Evolutionary conservation across 768 basidiomycete genomes (phyloP), one percentile per base, ranked within the genome.

Genomic region (Paxillus involutus): DNA sequence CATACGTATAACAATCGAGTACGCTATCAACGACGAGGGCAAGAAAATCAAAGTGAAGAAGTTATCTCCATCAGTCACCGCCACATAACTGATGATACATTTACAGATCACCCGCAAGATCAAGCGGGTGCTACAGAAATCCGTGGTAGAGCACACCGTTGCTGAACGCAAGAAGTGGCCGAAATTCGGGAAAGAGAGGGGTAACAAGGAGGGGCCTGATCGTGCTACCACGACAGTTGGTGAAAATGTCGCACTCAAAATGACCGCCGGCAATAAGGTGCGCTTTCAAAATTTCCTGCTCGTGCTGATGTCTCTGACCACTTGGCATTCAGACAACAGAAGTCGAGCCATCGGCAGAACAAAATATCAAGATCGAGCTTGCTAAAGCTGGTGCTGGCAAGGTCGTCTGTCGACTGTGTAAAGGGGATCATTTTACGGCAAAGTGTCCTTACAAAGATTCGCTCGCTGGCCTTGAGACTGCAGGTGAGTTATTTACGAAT

Each of bases 401-500:
- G 67, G 91, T 99, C 58, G 73, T 80, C 42, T 99, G 97, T 80
- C 82, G 97, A 59, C 75, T 97, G 51, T 98, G 97, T 77, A 92
- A 96, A 68, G 97, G 96, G 49, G 90, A 89, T 59, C 97, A 98
- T 76, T 98, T 95, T 73, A 99, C 97, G 13, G 90, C 94, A 58
- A 94, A 95, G 72, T 98, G 97, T 80, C 97, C 97, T 6, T 95
- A 94, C 81, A 97, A 94, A 74, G 94, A 98, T 63, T 89, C 90
- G 9, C 81, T 99, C 13, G 87, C 86, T 10, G 89, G 84, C 4
- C 76, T 94, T 45, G 90, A 81, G 30, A 85, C 77, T 12, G 73
- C 75, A 5, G 86, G 86, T 80, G 63, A 49, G 76, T 17, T 69
- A 30, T 36, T 16, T 21, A 36, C 13, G 45, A 3, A 12, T 24